phyloP scores from a whole-genome alignment of 2,329 filamentous ascomycete genomes.

The Metarhizium guizhouense region DNA sequence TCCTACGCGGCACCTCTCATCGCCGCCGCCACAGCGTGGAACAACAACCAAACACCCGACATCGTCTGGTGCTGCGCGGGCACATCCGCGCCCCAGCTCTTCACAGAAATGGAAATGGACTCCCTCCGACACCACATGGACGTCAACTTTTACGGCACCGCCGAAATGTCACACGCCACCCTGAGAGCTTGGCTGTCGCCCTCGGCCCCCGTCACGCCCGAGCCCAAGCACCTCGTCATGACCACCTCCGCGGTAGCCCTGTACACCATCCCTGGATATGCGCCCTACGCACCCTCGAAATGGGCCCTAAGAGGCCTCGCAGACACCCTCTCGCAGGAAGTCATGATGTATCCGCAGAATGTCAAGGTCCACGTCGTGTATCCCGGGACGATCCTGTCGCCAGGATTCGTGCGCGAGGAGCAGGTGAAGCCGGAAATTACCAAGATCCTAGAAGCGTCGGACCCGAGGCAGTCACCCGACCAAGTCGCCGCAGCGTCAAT shows the following conservation, averaged over 20 bases:
- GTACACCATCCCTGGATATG: conserved; percentile 72
- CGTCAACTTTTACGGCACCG: conserved; percentile 80
- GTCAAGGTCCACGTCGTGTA: conserved; percentile 76
- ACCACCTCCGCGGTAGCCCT: conserved; percentile 72
- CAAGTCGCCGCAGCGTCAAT: conserved; percentile 66
- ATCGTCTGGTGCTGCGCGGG: conserved; percentile 90
- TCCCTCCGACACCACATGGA: conserved; percentile 75
- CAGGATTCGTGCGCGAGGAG: conserved; percentile 70
- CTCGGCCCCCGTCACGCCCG: conserved; percentile 29
- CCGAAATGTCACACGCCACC: conserved; percentile 76
- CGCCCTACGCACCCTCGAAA: conserved; percentile 76
- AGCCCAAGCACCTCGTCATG: conserved; percentile 74
- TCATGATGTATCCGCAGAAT: conserved; percentile 75
- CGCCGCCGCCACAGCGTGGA: conserved; percentile 68
- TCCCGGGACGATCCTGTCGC: conserved; percentile 73
- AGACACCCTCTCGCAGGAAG: conserved; percentile 76
- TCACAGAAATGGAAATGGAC: conserved; percentile 62
- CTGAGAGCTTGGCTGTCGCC: conserved; percentile 64
- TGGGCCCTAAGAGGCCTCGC: conserved; percentile 74
- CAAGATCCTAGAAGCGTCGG: conserved; percentile 68
- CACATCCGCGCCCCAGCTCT: conserved; percentile 62
- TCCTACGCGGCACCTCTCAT: conserved; percentile 64
- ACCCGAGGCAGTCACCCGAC: conserved; percentile 70
- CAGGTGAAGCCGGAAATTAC: conserved; percentile 73
- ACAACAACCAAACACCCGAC: conserved; percentile 63